Conservation (phyloP, 73 alveolate species). For the Symbiodinium pilosum region DNA sequence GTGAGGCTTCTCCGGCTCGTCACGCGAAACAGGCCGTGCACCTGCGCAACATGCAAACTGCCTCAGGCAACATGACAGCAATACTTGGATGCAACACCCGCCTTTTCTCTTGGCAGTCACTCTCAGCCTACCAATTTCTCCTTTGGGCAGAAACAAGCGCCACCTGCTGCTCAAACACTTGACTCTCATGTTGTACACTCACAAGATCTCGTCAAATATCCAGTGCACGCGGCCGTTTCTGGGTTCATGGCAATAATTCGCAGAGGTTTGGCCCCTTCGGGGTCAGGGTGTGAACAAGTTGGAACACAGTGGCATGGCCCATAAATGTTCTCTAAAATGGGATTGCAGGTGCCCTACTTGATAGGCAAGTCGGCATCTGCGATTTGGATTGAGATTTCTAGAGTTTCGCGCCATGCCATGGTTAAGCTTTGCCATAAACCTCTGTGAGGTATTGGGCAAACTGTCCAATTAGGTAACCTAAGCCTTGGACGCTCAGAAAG, state of each 20-base stretch:
- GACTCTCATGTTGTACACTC: too few species aligned
- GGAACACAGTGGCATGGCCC: neutral
- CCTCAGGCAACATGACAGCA: neutral
- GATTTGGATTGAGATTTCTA: neutral
- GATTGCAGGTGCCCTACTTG: too few species aligned
- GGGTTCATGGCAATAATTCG: neutral
- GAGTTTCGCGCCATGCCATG: neutral
- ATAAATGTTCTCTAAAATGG: too few species aligned
- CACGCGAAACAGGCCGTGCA: neutral
- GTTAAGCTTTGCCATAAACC: neutral
- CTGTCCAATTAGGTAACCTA: too few species aligned
- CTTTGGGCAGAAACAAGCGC: neutral
- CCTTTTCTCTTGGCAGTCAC: neutral
- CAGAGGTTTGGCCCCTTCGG: neutral
- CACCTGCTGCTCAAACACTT: too few species aligned
- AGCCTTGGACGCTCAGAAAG: neutral
- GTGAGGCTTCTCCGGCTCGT: neutral
- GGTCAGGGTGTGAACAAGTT: slow-evolving; percentile 23
- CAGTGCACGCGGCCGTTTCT: neutral
- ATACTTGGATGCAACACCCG: neutral
- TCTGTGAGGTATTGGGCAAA: neutral
- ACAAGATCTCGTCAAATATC: too few species aligned
- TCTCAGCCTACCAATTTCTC: neutral
- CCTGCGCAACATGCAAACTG: neutral
- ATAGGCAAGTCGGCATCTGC: too few species aligned